phyloP scores from a whole-genome alignment of 129 eudicot genomes.

The Gnaphalium uliginosum region DNA sequence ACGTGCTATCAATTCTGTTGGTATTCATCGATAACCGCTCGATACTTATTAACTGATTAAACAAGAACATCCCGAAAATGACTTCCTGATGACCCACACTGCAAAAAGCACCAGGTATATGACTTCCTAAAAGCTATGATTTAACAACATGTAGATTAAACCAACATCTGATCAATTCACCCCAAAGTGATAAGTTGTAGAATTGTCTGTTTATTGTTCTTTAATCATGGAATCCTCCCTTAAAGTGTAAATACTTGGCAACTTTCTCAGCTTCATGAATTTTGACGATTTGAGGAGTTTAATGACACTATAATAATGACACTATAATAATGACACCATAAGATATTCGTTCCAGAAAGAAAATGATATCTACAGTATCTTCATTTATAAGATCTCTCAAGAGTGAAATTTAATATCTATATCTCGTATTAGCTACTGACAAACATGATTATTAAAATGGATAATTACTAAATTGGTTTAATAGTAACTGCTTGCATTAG shows the following conservation, averaged over 20 bases:
- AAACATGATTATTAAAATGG: no score
- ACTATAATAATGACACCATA: no score
- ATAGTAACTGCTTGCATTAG: not conserved
- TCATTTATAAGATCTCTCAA: no score
- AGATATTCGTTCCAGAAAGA: not conserved
- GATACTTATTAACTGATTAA: not conserved
- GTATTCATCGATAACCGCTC: not conserved
- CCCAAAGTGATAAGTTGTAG: not conserved
- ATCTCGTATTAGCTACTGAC: no score
- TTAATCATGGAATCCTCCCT: not conserved
- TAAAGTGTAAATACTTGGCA: not conserved
- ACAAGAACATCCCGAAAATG: not conserved
- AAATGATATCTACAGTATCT: conserved; percentile 1
- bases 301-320: not conserved
- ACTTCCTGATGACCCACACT: no score
- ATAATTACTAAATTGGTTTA: no score
- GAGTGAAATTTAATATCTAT: no score
- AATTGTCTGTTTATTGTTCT: not conserved
- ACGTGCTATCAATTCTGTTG: not conserved
- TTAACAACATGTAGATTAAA: not conserved
- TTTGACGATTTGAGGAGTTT: conserved; percentile 14
- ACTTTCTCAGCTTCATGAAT: not conserved
- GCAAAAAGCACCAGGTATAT: no score
- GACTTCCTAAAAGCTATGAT: not conserved
- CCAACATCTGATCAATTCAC: not conserved